Evolutionary conservation across 2,329 filamentous ascomycete genomes (phyloP).

Genomic region (Teratosphaeria viscida): DNA sequence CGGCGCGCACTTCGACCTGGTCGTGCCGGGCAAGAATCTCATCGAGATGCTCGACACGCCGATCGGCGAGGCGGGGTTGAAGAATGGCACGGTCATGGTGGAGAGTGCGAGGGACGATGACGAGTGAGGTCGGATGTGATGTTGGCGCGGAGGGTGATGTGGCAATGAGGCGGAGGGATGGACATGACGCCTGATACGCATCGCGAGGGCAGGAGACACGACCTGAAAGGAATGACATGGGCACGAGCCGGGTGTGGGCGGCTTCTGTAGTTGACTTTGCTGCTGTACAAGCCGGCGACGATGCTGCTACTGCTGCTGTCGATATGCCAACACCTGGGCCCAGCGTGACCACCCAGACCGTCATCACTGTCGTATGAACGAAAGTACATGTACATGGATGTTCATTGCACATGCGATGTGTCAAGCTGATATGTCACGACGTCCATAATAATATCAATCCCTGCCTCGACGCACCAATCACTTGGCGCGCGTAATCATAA

Average conservation of each 20-base stretch:
- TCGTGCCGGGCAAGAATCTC: conserved; percentile 77
- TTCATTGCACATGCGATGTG: neutral
- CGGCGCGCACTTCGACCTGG: conserved; percentile 81
- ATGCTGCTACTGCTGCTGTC: neutral
- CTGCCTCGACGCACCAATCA: neutral
- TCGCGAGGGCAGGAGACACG: conserved; percentile 4
- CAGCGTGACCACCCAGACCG: neutral
- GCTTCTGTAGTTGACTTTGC: neutral
- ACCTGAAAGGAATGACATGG: neutral
- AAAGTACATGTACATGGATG: no score
- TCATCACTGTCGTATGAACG: neutral
- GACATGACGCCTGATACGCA: conserved; percentile 2
- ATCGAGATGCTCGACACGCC: conserved; percentile 61
- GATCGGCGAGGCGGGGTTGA: conserved; percentile 72
- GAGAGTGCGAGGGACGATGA: conserved; percentile 49
- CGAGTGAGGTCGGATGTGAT: neutral
- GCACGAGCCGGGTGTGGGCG: neutral
- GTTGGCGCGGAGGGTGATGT: neutral
- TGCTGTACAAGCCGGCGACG: neutral
- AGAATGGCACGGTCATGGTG: conserved; percentile 91
- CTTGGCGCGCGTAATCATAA: neutral
- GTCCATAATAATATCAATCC: neutral
- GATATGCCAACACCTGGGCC: neutral
- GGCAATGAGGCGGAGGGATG: neutral
- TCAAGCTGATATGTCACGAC: neutral